Percentiles rank a stretch among this genome's conserved stretches.
phyloP scores from a whole-genome alignment of 352 stramenopile species.

The Hyaloperonospora arabidopsidis region DNA sequence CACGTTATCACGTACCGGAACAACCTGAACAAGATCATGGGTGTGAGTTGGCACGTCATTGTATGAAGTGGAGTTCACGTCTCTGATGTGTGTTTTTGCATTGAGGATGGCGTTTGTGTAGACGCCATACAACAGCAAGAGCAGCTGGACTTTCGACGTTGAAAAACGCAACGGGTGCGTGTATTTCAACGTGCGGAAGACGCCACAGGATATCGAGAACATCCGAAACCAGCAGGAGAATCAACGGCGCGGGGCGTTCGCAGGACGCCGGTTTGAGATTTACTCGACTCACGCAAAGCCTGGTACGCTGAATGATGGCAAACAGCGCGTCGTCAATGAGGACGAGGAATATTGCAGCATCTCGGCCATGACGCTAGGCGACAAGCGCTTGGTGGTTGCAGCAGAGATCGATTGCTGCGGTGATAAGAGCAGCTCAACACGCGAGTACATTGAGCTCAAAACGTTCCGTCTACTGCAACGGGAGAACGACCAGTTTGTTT shows the following conservation, averaged over 20 bases:
- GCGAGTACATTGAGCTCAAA: slow-evolving; percentile 65
- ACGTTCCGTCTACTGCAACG: slow-evolving; percentile 48
- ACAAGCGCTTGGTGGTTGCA: slow-evolving; percentile 47
- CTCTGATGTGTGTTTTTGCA: slow-evolving; percentile 1
- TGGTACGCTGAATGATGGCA: background rate
- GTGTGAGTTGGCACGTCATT: slow-evolving; percentile 25
- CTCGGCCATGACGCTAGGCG: slow-evolving; percentile 43
- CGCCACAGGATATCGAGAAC: slow-evolving; percentile 34
- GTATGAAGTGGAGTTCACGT: background rate
- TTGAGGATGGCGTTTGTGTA: slow-evolving; percentile 15
- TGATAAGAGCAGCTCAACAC: slow-evolving; percentile 4
- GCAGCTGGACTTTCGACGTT: slow-evolving; percentile 45
- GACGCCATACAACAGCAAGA: slow-evolving; percentile 78
- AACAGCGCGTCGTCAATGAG: slow-evolving; percentile 39
- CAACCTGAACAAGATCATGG: slow-evolving; percentile 82
- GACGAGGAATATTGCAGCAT: slow-evolving; percentile 74
- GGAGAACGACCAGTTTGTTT: slow-evolving; percentile 62
- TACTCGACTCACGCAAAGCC: slow-evolving; percentile 30
- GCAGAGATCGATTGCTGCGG: slow-evolving; percentile 66
- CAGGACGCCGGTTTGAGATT: slow-evolving; percentile 66
- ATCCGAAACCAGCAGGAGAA: slow-evolving; percentile 41
- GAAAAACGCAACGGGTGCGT: slow-evolving; percentile 52
- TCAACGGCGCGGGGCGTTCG: slow-evolving; percentile 51
- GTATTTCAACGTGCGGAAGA: slow-evolving; percentile 57
- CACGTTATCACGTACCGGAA: slow-evolving; percentile 72